Evolutionary conservation across 1,284 basidiomycete species (phyloP).

Genomic region (Apiotrichum brassicae): DNA sequence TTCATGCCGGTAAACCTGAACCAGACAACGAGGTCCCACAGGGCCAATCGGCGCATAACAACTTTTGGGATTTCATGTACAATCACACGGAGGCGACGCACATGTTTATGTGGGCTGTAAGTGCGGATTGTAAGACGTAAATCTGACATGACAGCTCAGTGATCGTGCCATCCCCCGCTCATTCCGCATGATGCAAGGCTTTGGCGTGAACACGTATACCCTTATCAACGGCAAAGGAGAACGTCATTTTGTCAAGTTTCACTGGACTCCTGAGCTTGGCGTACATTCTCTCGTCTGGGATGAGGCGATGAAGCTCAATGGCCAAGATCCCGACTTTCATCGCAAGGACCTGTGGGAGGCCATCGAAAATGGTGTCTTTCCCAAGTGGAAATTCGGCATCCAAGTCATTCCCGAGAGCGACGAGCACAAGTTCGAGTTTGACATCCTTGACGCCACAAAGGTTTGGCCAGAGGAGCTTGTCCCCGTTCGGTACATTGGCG

Average conservation of each 20-base stretch:
- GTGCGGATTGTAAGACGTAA: background rate
- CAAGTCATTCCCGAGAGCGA: slow-evolving; percentile 65
- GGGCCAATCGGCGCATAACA: slow-evolving; percentile 55
- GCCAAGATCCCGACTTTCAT: slow-evolving; percentile 65
- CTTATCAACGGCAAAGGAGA: slow-evolving; percentile 61
- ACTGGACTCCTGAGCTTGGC: slow-evolving; percentile 70
- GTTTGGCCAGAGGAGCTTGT: slow-evolving; percentile 71
- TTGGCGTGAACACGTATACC: slow-evolving; percentile 48
- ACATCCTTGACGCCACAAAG: slow-evolving; percentile 73
- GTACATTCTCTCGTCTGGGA: slow-evolving; percentile 74
- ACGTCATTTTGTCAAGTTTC: slow-evolving; percentile 75
- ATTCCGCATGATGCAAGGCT: slow-evolving; percentile 77
- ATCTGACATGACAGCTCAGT: slow-evolving; percentile 57
- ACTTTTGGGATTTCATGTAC: slow-evolving; percentile 67
- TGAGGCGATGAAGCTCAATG: slow-evolving; percentile 72
- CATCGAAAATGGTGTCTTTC: slow-evolving; percentile 57
- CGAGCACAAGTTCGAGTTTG: slow-evolving; percentile 58
- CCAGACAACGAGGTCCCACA: slow-evolving; percentile 62
- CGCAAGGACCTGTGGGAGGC: slow-evolving; percentile 66
- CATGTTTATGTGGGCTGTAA: slow-evolving; percentile 56
- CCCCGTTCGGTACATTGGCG: slow-evolving; percentile 67
- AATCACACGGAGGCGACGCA: slow-evolving; percentile 56
- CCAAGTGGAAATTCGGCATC: slow-evolving; percentile 70
- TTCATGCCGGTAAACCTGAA: slow-evolving; percentile 60
- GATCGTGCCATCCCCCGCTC: slow-evolving; percentile 74